Percentiles rank a stretch among this genome's conserved stretches.
These are phyloP conservation scores for Rhytidhysteron rufulum DNA, from an alignment of 2,329 filamentous ascomycete genomes.

Conservation along the genomic window DNA sequence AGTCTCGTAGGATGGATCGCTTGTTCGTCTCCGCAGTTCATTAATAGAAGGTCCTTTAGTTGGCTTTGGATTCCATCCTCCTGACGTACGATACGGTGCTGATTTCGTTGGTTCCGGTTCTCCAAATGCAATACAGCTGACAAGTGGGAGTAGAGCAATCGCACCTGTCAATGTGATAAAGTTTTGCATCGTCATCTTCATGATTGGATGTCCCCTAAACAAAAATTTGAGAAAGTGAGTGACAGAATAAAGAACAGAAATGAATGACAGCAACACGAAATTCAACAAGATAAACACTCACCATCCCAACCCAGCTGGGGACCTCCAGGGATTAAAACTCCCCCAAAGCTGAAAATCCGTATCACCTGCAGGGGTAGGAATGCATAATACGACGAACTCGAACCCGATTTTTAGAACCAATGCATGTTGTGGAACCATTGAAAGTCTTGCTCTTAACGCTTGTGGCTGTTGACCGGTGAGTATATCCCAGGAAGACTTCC, in stretches of 20 bases:
- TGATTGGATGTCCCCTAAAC: neutral
- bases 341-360: too few relatives aligned
- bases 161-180: slow-evolving; percentile 8
- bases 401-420: too few relatives aligned
- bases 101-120: slow-evolving; percentile 16
- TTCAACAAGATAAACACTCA: neutral
- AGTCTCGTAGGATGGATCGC: slow-evolving; percentile 10
- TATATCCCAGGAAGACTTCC: too few relatives aligned
- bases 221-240: neutral
- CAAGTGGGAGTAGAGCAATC: slow-evolving; percentile 13
- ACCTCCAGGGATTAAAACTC: too few relatives aligned
- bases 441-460: slow-evolving; percentile 4
- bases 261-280: neutral
- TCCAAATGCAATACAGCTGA: slow-evolving; percentile 17
- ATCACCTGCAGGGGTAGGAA: too few relatives aligned
- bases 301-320: too few relatives aligned
- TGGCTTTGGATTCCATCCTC: slow-evolving; percentile 16
- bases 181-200: neutral
- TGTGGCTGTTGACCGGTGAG: too few relatives aligned
- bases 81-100: slow-evolving; percentile 8
- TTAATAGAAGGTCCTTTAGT: slow-evolving; percentile 17
- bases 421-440: too few relatives aligned
- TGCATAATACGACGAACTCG: too few relatives aligned
- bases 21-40: slow-evolving; percentile 17
- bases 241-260: neutral